Evolutionary conservation across 164 flowering plant species (phyloP).

Genomic region (Stephania yunnanensis): DNA sequence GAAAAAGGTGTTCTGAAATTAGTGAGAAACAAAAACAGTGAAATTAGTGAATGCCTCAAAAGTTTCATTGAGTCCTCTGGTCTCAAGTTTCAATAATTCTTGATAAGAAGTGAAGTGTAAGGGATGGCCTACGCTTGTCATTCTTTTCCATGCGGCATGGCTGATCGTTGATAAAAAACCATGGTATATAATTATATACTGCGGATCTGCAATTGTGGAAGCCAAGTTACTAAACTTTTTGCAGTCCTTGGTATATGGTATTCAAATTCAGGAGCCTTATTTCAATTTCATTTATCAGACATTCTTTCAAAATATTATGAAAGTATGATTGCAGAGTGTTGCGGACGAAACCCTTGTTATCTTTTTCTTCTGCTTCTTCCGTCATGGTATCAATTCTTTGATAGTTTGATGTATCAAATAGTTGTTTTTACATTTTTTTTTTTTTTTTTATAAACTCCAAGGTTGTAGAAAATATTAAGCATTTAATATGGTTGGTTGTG

Average conservation of each 20-base stretch:
- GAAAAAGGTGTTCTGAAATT: background rate
- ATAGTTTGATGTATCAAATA: background rate
- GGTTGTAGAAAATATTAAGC: no score
- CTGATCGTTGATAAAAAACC: background rate
- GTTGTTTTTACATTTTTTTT: background rate
- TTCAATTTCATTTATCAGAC: background rate
- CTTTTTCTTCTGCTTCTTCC: background rate
- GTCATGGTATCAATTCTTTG: background rate
- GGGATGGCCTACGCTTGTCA: background rate
- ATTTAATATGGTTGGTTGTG: no score
- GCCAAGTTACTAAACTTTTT: background rate
- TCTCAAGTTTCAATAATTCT: background rate
- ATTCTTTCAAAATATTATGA: background rate
- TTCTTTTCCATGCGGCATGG: background rate
- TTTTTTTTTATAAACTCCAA: no score
- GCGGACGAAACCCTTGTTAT: background rate
- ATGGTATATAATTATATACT: background rate
- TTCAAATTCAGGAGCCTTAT: background rate
- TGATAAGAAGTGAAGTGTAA: background rate
- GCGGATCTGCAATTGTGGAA: background rate
- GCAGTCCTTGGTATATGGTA: background rate
- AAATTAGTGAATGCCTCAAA: background rate
- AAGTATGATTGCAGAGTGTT: background rate
- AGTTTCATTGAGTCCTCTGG: background rate
- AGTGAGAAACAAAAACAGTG: background rate